Conservation (phyloP, 164 flowering plant genomes). For the Stephania cephalantha region DNA sequence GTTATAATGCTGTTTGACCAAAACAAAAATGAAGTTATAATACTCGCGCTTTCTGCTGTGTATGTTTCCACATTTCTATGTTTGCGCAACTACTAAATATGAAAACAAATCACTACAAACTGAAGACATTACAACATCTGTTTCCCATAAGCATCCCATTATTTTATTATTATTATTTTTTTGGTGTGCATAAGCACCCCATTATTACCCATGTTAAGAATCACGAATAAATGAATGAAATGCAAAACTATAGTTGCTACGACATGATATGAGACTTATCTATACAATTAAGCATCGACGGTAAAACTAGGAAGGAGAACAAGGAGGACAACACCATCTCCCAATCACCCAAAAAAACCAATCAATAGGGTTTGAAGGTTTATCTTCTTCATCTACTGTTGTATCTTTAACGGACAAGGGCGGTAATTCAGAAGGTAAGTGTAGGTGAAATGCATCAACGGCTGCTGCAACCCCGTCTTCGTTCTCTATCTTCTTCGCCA, state of each 20-base stretch:
- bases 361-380: constrained; percentile 43
- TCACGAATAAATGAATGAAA: constrained; percentile 1
- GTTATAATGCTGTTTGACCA: too few relatives aligned
- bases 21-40: too few relatives aligned
- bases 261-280: background rate
- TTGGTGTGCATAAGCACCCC: too few relatives aligned
- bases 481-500: constrained; percentile 59
- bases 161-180: too few relatives aligned
- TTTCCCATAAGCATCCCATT: too few relatives aligned
- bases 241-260: constrained; percentile 1
- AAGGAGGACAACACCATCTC: constrained; percentile 54
- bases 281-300: constrained; percentile 5
- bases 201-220: background rate
- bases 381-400: constrained; percentile 29
- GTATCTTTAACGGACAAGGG: constrained; percentile 25
- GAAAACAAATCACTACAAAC: too few relatives aligned
- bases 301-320: constrained; percentile 29
- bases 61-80: too few relatives aligned
- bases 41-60: too few relatives aligned
- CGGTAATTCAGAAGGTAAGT: constrained; percentile 68
- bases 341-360: constrained; percentile 59
- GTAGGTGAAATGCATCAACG: constrained; percentile 81
- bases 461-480: constrained; percentile 94
- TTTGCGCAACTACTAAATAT: too few relatives aligned
- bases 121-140: too few relatives aligned